A percentile compares a stretch with the other conserved stretches of the same genome.
Conservation (phyloP, 2,329 filamentous ascomycete genomes). For the Sporothrix inflata region DNA sequence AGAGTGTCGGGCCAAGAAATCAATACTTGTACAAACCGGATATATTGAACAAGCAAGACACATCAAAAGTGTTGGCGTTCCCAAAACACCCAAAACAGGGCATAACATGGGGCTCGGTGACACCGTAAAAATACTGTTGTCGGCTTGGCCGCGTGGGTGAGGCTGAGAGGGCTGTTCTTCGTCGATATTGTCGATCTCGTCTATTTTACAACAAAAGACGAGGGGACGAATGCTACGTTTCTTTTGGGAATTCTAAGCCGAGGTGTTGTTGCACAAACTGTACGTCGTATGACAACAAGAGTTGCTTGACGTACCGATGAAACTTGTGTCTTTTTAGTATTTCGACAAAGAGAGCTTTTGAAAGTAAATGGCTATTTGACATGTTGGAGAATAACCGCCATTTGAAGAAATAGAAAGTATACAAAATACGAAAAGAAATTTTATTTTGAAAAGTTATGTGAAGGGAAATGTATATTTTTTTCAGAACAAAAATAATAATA, state of each 20-base stretch:
- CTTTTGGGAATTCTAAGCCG: neutral
- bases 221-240: conserved; percentile 3
- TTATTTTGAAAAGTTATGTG: too few species aligned
- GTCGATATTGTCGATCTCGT: conserved; percentile 2
- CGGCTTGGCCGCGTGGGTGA: neutral
- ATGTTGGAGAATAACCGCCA: too few species aligned
- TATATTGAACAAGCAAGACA: neutral
- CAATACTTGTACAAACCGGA: neutral
- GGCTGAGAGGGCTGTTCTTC: conserved; percentile 6
- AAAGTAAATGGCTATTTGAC: neutral
- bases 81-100: neutral
- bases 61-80: neutral
- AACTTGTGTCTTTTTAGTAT: neutral
- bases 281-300: neutral
- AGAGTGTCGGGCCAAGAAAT: neutral
- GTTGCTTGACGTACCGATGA: neutral
- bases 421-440: too few species aligned
- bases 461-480: too few species aligned
- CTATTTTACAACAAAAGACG: neutral
- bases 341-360: neutral
- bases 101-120: neutral
- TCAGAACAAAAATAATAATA: too few species aligned
- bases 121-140: neutral
- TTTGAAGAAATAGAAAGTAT: too few species aligned
- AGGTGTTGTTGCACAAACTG: neutral